These are phyloP conservation scores for Lophium mytilinum DNA, from an alignment of 495 filamentous ascomycete species.

Conservation along the genomic window DNA sequence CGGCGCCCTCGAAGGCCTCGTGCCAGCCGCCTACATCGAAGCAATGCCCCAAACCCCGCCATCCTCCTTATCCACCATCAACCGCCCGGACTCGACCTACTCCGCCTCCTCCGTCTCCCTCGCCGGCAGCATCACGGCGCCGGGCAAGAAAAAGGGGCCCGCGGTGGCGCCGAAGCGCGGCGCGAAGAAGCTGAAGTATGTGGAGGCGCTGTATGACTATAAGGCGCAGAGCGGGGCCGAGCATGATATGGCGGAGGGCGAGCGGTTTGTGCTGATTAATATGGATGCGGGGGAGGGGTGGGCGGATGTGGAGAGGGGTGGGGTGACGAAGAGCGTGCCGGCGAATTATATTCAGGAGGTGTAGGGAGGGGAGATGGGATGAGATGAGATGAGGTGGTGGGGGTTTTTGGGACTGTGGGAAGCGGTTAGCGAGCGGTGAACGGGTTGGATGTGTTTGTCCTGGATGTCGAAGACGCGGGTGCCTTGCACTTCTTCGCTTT, in stretches of 20 bases:
- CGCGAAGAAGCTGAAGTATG: conserved; percentile 91
- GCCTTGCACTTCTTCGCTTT: no score
- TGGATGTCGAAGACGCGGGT: no score
- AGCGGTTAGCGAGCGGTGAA: no score
- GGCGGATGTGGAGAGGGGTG: conserved; percentile 90
- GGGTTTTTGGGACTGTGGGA: no score
- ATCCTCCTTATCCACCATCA: conserved; percentile 38
- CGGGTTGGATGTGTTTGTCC: no score
- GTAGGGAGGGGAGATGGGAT: conserved; percentile 14
- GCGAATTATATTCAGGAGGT: conserved; percentile 86
- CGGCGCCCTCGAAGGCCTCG: conserved; percentile 65
- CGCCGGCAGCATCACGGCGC: conserved; percentile 20
- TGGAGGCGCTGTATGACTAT: conserved; percentile 90
- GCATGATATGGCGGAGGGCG: conserved; percentile 83
- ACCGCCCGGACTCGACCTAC: conserved; percentile 57
- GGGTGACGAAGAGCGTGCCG: conserved; percentile 85
- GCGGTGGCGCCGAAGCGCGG: conserved; percentile 86
- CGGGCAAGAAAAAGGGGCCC: conserved; percentile 77
- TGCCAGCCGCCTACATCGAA: conserved; percentile 77
- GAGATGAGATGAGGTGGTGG: no score
- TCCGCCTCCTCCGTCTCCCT: conserved; percentile 41
- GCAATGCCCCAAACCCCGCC: conserved; percentile 29
- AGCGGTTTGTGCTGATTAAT: conserved; percentile 80
- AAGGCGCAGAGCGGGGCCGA: conserved; percentile 76
- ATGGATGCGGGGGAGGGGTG: conserved; percentile 87